Percentiles rank a stretch among this genome's conserved stretches.
phyloP scores from a whole-genome alignment of 805 yeast species.

The Jamesozyma lodderae region DNA sequence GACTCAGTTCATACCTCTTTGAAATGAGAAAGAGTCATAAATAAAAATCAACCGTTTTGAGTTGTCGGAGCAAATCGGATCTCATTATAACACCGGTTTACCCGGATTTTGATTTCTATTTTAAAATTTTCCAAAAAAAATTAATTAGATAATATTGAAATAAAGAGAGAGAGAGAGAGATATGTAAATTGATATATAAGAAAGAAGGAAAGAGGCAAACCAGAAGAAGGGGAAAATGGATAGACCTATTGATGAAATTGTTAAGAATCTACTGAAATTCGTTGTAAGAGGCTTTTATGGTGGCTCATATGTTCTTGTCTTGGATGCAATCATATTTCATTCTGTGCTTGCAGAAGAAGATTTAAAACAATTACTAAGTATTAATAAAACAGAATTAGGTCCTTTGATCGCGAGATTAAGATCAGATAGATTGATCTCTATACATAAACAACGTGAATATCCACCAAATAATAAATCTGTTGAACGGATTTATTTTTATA shows the following conservation, averaged over 20 bases:
- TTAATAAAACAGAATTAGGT: conserved; percentile 80
- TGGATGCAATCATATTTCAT: conserved; percentile 83
- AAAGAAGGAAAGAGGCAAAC: too few relatives aligned
- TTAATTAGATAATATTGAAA: too few relatives aligned
- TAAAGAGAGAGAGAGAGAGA: too few relatives aligned
- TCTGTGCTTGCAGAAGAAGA: conserved; percentile 91
- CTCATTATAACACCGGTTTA: not conserved
- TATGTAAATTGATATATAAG: too few relatives aligned
- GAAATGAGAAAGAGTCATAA: too few relatives aligned
- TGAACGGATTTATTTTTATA: conserved; percentile 72
- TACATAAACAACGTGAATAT: conserved; percentile 64
- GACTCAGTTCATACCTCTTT: too few relatives aligned
- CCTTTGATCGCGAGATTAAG: conserved; percentile 70
- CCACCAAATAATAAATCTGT: conserved; percentile 56
- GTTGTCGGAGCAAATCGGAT: not conserved
- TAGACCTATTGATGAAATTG: conserved; percentile 35
- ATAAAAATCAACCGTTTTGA: too few relatives aligned
- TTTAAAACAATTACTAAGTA: conserved; percentile 66
- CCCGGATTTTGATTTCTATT: not conserved
- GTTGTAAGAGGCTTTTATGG: conserved; percentile 85
- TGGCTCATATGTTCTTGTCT: conserved; percentile 67
- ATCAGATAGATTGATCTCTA: conserved; percentile 71
- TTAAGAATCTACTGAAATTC: conserved; percentile 49
- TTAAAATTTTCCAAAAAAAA: not conserved
- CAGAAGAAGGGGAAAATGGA: conserved; percentile 27